Evolutionary conservation across 805 yeast genomes (phyloP), one percentile per base, ranked within the genome.

Genomic region (Candida pseudoglaebosa): DNA sequence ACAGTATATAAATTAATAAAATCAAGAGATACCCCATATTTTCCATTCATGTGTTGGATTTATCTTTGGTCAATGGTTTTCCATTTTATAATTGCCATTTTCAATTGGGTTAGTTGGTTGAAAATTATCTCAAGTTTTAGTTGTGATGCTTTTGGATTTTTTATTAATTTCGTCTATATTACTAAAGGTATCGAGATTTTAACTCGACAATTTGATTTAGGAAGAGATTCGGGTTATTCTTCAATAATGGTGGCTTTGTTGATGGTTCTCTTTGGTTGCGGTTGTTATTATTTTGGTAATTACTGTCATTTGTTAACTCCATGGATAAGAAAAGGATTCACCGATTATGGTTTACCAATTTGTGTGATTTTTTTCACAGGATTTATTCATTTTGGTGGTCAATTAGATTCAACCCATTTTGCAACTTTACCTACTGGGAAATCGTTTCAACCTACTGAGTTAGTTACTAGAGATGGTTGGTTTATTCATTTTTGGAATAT

Each of bases 21-120:
- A 16, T 81, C 85, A 0, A 55, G 72, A 42, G 73, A 71, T 6
- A 65, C 73, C 1, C 71, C 74, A 6, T 89, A 76, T 56, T 89
- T 91, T 62, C 88, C 90, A 13, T 91, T 91, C 58, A 90, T 93
- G 96, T 82, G 91, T 56, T 93, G 98, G 98, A 69, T 91, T 22
- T 86, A 89, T 52, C 68, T 93, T 4, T 91, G 99, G 99, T 74
- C 87, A 3, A 82, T 84, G 86, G 71, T 80, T 9, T 72, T 86
- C 64, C 98, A 93, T 62, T 65, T 86, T 18, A 42, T 80, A 1
- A 67, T 91, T 28, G 90, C 96, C 0, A 44, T 83, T 2, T 62
- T 75, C 37, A 91, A 91, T 57, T 65, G 77, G 45, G 84, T 86
- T 21, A 70, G 78, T 38, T 78, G 76, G 35, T 67, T 88, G 62